phyloP scores from a whole-genome alignment of 345 rosid genomes.

The Euphorbia pulcherrima region DNA sequence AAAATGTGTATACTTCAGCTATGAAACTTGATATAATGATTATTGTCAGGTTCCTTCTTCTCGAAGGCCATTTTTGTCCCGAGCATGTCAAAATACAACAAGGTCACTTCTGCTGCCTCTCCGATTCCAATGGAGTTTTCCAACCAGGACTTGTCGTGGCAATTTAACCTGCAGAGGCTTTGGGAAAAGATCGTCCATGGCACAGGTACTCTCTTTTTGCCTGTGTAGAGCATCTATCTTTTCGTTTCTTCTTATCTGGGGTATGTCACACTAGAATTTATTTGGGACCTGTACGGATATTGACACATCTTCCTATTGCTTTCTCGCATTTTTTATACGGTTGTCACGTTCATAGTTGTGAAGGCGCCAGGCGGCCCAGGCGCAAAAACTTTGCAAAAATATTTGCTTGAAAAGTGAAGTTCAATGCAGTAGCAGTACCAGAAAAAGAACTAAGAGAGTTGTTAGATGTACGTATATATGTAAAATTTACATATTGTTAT shows the following conservation, averaged over 20 bases:
- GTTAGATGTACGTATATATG: too few species aligned
- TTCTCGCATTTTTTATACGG: background rate
- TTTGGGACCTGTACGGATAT: background rate
- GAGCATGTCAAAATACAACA: conserved; percentile 67
- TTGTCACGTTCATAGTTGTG: too few species aligned
- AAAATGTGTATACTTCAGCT: background rate
- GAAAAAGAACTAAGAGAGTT: too few species aligned
- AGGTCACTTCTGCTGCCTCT: conserved; percentile 61
- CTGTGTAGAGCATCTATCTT: background rate
- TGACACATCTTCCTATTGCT: background rate
- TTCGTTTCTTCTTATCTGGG: background rate
- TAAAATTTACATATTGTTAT: too few species aligned
- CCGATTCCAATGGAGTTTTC: conserved; percentile 38
- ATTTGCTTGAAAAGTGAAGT: too few species aligned
- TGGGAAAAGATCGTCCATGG: conserved; percentile 74
- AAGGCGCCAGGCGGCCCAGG: too few species aligned
- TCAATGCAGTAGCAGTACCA: too few species aligned
- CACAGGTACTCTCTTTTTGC: conserved; percentile 35
- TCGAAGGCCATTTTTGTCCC: conserved; percentile 81
- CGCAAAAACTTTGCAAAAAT: too few species aligned
- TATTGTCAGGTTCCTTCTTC: conserved; percentile 60
- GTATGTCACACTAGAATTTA: background rate
- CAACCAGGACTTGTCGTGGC: conserved; percentile 68
- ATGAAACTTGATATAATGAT: conserved; percentile 10
- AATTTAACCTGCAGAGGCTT: conserved; percentile 57